Evolutionary conservation across 352 stramenopile genomes (phyloP).

Genomic region (Phytophthora nicotianae): DNA sequence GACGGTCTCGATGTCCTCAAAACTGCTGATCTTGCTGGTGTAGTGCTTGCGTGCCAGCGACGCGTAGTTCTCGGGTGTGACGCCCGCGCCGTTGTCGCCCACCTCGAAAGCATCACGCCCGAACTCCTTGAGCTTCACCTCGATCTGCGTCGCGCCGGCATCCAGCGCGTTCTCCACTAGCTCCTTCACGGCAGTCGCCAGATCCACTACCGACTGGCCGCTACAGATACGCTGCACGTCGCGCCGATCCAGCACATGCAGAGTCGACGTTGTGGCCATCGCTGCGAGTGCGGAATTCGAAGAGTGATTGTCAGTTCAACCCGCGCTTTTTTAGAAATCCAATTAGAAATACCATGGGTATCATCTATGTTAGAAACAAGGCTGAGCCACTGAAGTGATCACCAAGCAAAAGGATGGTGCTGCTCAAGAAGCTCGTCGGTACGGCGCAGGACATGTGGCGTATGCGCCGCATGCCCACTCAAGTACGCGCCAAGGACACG

Average conservation of each 20-base stretch:
- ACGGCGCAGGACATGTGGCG: slow-evolving; percentile 52
- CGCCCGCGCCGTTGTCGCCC: slow-evolving; percentile 94
- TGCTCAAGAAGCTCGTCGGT: slow-evolving; percentile 50
- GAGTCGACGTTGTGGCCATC: slow-evolving; percentile 14
- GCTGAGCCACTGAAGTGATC: neutral
- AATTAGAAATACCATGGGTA: neutral
- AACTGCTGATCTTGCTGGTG: slow-evolving; percentile 96
- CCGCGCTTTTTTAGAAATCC: slow-evolving; percentile 4
- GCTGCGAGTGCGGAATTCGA: slow-evolving; percentile 13
- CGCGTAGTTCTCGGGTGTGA: slow-evolving; percentile 77
- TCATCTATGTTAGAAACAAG: neutral
- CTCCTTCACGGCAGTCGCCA: slow-evolving; percentile 97
- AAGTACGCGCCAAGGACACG: slow-evolving; percentile 58
- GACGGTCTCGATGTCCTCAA: slow-evolving; percentile 93
- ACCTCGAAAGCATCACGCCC: slow-evolving; percentile 95
- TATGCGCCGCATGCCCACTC: slow-evolving; percentile 44
- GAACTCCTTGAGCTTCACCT: slow-evolving; percentile 92
- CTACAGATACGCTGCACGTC: slow-evolving; percentile 80
- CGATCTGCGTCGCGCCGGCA: slow-evolving; percentile 70
- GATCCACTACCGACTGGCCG: slow-evolving; percentile 95
- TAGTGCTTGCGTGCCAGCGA: slow-evolving; percentile 92
- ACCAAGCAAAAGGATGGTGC: slow-evolving; percentile 20
- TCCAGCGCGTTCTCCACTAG: slow-evolving; percentile 95
- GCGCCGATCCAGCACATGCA: slow-evolving; percentile 49
- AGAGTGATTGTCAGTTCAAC: slow-evolving; percentile 19